phyloP scores from a whole-genome alignment of 192 early-diverging fungal species.

The Backusella westeae region DNA sequence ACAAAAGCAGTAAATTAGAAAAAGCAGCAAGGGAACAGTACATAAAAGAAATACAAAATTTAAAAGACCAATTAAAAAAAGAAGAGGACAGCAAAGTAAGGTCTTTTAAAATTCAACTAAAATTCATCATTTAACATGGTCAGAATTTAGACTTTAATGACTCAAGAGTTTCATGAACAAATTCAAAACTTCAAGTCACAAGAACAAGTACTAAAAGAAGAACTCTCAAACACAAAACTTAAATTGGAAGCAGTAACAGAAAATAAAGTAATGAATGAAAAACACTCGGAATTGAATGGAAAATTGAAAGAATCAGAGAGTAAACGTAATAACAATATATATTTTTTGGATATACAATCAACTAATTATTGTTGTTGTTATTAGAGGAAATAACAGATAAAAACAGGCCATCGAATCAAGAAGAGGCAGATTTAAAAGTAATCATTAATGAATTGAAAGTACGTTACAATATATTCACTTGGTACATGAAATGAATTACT shows the following conservation, averaged over 20 bases:
- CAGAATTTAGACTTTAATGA: not conserved
- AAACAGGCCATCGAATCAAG: not conserved
- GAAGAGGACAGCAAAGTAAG: not conserved
- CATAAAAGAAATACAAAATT: not conserved
- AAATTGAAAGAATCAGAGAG: not conserved
- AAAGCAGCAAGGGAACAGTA: not conserved
- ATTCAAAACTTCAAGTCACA: not conserved
- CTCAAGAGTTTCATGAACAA: not conserved
- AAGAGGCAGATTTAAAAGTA: not conserved
- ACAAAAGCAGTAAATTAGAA: not conserved
- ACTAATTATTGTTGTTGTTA: not conserved
- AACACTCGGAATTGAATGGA: not conserved
- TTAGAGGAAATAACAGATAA: not conserved
- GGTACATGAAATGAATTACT: not conserved
- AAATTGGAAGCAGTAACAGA: not conserved
- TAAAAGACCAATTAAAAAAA: not conserved
- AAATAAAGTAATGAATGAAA: not conserved
- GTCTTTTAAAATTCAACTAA: not conserved
- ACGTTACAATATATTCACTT: not conserved
- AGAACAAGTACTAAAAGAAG: not conserved
- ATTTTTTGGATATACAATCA: no score
- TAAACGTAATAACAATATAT: not conserved
- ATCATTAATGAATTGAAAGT: not conserved
- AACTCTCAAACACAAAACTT: not conserved
- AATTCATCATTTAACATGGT: not conserved